These are phyloP conservation scores for Tulasnella calospora DNA, from an alignment of 768 basidiomycete species.

Conservation along the genomic window DNA sequence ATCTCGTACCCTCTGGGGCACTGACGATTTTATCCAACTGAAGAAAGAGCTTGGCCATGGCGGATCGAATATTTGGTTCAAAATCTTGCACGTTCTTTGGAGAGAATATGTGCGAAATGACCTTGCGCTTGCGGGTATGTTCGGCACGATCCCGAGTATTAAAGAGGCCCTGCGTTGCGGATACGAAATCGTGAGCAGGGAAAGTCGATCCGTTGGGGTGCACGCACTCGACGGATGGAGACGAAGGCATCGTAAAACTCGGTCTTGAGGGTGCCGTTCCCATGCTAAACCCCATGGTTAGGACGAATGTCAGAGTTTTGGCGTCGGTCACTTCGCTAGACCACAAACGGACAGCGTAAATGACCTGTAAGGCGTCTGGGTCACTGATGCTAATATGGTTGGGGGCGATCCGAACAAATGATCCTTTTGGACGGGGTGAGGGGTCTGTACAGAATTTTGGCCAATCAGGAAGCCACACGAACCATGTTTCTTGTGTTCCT, in stretches of 20 bases:
- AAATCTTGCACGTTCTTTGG: slow-evolving; percentile 83
- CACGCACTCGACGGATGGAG: slow-evolving; percentile 50
- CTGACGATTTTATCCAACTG: slow-evolving; percentile 73
- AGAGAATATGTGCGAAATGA: slow-evolving; percentile 78
- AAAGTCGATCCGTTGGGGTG: slow-evolving; percentile 26
- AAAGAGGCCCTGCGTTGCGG: slow-evolving; percentile 52
- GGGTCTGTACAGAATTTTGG: background rate
- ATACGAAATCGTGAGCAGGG: slow-evolving; percentile 23
- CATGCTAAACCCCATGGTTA: slow-evolving; percentile 41
- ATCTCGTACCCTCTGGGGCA: slow-evolving; percentile 17
- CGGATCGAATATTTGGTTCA: slow-evolving; percentile 65
- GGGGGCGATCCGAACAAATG: slow-evolving; percentile 65
- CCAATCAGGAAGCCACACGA: slow-evolving; percentile 29
- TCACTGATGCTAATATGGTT: slow-evolving; percentile 74
- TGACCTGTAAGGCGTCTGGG: slow-evolving; percentile 64
- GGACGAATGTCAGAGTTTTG: background rate
- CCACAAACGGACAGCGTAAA: slow-evolving; percentile 51
- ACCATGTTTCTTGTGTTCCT: slow-evolving; percentile 72
- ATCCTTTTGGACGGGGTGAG: slow-evolving; percentile 40
- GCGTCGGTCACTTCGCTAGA: background rate
- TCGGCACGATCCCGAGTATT: slow-evolving; percentile 71
- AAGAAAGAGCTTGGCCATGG: slow-evolving; percentile 54
- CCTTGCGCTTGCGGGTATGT: slow-evolving; percentile 86
- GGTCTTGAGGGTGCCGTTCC: slow-evolving; percentile 76
- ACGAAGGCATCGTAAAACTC: slow-evolving; percentile 77